A percentile compares a stretch with the other conserved stretches of the same genome.
Conservation (phyloP, 2,329 filamentous ascomycete species). For the Aspergillus melleus region DNA sequence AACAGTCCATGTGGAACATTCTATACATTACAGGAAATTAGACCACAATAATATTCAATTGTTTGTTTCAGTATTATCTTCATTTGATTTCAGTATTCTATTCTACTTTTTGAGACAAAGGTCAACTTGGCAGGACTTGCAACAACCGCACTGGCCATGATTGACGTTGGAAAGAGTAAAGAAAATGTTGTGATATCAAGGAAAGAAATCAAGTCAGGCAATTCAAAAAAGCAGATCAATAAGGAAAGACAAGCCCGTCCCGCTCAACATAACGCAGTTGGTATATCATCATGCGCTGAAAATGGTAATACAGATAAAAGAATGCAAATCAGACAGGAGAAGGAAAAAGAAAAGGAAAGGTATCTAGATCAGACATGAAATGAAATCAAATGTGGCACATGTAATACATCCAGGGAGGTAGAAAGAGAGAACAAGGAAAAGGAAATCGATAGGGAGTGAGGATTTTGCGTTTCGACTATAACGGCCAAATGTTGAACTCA, state of each 20-base stretch:
- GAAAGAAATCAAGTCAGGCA: constrained; percentile 8
- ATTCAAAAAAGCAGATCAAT: constrained; percentile 2
- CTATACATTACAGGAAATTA: too few species aligned
- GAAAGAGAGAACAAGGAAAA: constrained; percentile 5
- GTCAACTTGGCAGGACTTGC: background rate
- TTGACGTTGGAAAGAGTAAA: background rate
- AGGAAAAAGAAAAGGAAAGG: background rate
- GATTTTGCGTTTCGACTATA: background rate
- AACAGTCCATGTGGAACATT: too few species aligned
- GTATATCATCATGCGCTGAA: constrained; percentile 20
- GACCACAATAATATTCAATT: too few species aligned
- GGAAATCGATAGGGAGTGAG: background rate
- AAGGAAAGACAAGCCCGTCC: constrained; percentile 9
- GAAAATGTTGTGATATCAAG: constrained; percentile 3
- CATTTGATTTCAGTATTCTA: background rate
- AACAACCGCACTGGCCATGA: background rate
- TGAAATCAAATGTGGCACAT: background rate
- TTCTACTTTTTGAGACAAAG: background rate
- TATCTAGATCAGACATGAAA: constrained; percentile 5
- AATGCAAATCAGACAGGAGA: background rate
- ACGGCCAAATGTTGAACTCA: constrained; percentile 23
- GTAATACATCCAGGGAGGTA: constrained; percentile 6
- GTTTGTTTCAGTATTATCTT: background rate
- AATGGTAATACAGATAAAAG: constrained; percentile 8
- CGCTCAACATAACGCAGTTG: constrained; percentile 21